A percentile compares a stretch with the other conserved stretches of the same genome.
These are phyloP conservation scores for Leucosporidium scottii DNA, from an alignment of 768 basidiomycete genomes.

Conservation along the genomic window DNA sequence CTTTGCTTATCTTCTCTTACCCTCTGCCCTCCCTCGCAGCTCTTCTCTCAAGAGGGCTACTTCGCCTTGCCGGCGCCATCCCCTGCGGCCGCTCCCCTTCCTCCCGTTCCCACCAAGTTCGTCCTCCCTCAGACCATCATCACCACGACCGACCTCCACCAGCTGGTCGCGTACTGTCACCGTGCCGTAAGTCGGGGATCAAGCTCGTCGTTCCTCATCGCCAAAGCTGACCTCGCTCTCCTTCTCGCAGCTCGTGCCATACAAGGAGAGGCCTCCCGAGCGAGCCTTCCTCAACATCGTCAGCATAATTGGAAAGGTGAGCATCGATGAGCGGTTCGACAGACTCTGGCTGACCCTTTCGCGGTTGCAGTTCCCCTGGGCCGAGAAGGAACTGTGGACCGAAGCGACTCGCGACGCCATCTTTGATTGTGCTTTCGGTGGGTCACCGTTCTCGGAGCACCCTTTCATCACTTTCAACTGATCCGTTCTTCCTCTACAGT, in stretches of 20 bases:
- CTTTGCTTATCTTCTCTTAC: not conserved
- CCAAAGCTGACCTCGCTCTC: too few species aligned
- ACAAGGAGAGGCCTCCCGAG: constrained; percentile 10
- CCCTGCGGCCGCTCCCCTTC: not conserved
- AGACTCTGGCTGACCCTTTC: not conserved
- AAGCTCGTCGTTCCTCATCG: not conserved
- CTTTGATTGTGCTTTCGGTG: not conserved
- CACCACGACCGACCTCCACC: not conserved
- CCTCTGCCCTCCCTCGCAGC: not conserved
- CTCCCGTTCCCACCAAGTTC: not conserved
- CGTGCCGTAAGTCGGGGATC: not conserved
- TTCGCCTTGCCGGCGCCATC: not conserved
- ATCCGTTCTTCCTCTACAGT: too few species aligned
- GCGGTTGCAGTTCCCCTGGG: constrained; percentile 16
- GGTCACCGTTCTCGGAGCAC: not conserved
- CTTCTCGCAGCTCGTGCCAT: not conserved
- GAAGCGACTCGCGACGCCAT: constrained; percentile 4
- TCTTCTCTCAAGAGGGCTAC: constrained; percentile 1
- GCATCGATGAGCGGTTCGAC: not conserved
- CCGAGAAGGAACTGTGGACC: constrained; percentile 7
- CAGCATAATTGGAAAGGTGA: constrained; percentile 20
- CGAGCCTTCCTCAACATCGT: constrained; percentile 19
- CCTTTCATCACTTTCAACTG: too few species aligned
- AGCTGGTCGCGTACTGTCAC: not conserved
- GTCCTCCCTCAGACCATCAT: not conserved